Evolutionary conservation across 176 grass and related monocot species (phyloP).

Genomic region (Cenchrus americanus): DNA sequence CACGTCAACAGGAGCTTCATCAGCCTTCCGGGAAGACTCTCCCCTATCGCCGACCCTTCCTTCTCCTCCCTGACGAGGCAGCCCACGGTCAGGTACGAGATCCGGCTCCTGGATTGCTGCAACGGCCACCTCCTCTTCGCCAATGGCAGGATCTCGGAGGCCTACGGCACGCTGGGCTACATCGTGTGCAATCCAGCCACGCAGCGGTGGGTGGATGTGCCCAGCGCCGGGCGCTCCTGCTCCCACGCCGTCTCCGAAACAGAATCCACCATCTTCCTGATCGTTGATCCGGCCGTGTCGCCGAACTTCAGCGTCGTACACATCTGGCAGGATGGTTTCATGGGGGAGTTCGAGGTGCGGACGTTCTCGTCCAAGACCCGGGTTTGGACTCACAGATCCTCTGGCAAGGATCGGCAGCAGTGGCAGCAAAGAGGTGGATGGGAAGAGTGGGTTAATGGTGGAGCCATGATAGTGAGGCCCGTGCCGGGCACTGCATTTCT

Average conservation of each 20-base stretch:
- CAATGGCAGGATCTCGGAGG: neutral
- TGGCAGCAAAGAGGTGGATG: neutral
- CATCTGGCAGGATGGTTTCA: neutral
- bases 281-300: neutral
- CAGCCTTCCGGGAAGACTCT: neutral
- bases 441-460: neutral
- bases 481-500: neutral
- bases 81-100: neutral
- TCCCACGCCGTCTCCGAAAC: neutral
- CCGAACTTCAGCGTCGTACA: neutral
- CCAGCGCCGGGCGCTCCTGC: neutral
- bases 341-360: neutral
- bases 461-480: neutral
- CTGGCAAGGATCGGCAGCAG: neutral
- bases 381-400: neutral
- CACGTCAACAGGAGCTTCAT: neutral
- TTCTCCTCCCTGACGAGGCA: neutral
- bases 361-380: neutral
- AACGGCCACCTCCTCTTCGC: neutral
- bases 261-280: neutral
- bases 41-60: neutral
- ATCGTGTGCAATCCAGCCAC: neutral
- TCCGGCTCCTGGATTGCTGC: neutral
- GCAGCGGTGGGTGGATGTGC: neutral
- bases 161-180: neutral